A percentile compares a stretch with the other conserved stretches of the same genome.
phyloP scores from a whole-genome alignment of 2,329 filamentous ascomycete species.

The Eutypella sp. region DNA sequence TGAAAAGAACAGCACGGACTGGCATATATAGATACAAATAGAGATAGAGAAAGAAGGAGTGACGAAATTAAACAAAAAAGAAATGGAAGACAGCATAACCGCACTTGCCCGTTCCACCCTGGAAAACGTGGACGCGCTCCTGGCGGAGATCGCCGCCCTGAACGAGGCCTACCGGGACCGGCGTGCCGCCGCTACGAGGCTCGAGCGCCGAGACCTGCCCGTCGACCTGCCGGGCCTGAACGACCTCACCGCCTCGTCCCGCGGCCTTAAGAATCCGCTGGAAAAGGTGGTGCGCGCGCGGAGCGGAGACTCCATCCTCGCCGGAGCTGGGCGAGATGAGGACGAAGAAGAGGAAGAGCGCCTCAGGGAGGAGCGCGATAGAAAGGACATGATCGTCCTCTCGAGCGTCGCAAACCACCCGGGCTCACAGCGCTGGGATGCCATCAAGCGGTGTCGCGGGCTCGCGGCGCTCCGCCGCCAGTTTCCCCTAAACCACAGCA shows the following conservation, averaged over 20 bases:
- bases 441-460: constrained; percentile 9
- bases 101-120: constrained; percentile 2
- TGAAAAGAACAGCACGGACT: too few relatives aligned
- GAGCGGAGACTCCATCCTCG: background rate
- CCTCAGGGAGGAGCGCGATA: constrained; percentile 7
- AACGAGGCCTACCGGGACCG: constrained; percentile 7
- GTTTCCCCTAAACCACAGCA: constrained; percentile 3
- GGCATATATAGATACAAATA: too few relatives aligned
- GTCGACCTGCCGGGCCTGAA: constrained; percentile 9
- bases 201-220: constrained; percentile 9
- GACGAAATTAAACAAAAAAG: background rate
- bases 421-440: constrained; percentile 8
- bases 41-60: too few relatives aligned
- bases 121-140: constrained; percentile 4
- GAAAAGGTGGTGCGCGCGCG: constrained; percentile 7
- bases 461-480: constrained; percentile 9
- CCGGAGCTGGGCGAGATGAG: background rate
- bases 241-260: constrained; percentile 10
- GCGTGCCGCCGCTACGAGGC: constrained; percentile 3
- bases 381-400: constrained; percentile 6
- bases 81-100: constrained; percentile 1
- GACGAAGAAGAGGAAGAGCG: constrained; percentile 3
- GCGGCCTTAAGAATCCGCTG: constrained; percentile 6
- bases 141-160: constrained; percentile 6
- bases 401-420: constrained; percentile 6